phyloP scores from a whole-genome alignment of 768 basidiomycete genomes.

The Russula ochroleuca region DNA sequence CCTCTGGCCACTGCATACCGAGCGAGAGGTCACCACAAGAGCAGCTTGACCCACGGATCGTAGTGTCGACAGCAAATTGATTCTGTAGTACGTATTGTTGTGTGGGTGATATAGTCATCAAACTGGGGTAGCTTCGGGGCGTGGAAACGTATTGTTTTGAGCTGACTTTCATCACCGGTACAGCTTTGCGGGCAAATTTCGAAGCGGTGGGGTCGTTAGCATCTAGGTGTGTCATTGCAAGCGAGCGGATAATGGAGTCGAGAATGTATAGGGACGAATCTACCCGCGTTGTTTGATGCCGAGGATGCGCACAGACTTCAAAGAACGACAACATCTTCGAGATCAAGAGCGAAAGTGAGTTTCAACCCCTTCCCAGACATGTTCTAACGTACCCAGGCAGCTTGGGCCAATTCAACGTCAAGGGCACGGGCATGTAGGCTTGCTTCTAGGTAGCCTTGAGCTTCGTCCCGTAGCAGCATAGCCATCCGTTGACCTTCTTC shows the following conservation, averaged over 20 bases:
- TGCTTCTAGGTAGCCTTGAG: conserved; percentile 65
- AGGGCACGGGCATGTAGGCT: conserved; percentile 69
- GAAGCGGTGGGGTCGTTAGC: conserved; percentile 40
- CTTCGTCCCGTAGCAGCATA: conserved; percentile 58
- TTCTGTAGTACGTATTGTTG: conserved; percentile 8
- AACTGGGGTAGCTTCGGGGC: background rate
- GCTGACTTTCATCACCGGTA: conserved; percentile 13
- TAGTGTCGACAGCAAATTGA: background rate
- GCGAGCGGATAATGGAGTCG: conserved; percentile 61
- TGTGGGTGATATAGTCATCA: background rate
- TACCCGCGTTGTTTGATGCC: conserved; percentile 50
- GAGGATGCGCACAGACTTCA: conserved; percentile 65
- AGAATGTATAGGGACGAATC: conserved; percentile 56
- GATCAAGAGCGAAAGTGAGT: conserved; percentile 15
- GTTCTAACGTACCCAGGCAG: conserved; percentile 57
- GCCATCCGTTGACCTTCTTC: conserved; percentile 51
- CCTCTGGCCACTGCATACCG: conserved; percentile 46
- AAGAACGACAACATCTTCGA: conserved; percentile 64
- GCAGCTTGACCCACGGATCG: conserved; percentile 31
- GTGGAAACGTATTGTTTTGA: conserved; percentile 5
- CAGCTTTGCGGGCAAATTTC: conserved; percentile 13
- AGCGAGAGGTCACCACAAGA: conserved; percentile 50
- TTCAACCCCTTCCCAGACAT: background rate
- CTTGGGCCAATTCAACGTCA: conserved; percentile 68
- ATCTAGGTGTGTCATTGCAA: conserved; percentile 59